Percentiles rank a stretch among this genome's conserved stretches.
Evolutionary conservation across 2,329 filamentous ascomycete species (phyloP).

Genomic region (Tolypocladium paradoxum): DNA sequence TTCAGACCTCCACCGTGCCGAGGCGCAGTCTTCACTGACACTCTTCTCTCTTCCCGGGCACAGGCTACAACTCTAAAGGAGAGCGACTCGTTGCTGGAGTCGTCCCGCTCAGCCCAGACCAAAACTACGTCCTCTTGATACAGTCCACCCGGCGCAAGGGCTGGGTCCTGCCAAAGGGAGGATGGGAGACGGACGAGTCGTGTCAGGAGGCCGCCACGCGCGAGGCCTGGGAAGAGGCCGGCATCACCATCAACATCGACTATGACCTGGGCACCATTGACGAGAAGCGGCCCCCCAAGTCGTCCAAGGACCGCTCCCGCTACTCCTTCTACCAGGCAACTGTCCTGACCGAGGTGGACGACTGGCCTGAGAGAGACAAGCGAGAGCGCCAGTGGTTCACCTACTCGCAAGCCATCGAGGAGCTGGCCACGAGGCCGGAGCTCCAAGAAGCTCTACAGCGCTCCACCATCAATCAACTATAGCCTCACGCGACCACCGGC

Average conservation of each 20-base stretch:
- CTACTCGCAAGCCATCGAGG: constrained; percentile 69
- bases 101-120: constrained; percentile 79
- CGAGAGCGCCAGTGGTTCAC: constrained; percentile 83
- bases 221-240: constrained; percentile 97
- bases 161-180: constrained; percentile 96
- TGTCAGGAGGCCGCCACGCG: constrained; percentile 75
- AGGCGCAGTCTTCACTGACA: background rate
- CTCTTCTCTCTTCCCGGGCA: constrained; percentile 12
- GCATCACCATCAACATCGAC: constrained; percentile 75
- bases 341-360: constrained; percentile 73
- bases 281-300: constrained; percentile 73
- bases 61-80: constrained; percentile 86
- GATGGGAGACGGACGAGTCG: constrained; percentile 91
- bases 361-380: constrained; percentile 94
- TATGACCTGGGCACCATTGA: constrained; percentile 79
- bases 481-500: constrained; percentile 2
- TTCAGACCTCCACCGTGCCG: background rate
- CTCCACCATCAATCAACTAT: constrained; percentile 53
- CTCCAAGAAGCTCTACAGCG: constrained; percentile 76
- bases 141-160: constrained; percentile 83
- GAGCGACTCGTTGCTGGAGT: constrained; percentile 93
- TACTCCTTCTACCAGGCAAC: constrained; percentile 81
- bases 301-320: constrained; percentile 48
- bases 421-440: constrained; percentile 70
- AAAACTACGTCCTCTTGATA: constrained; percentile 81